These are phyloP conservation scores for sunflower (Helianthus annuus) DNA, from an alignment of 129 eudicot species.

Conservation along the genomic window DNA sequence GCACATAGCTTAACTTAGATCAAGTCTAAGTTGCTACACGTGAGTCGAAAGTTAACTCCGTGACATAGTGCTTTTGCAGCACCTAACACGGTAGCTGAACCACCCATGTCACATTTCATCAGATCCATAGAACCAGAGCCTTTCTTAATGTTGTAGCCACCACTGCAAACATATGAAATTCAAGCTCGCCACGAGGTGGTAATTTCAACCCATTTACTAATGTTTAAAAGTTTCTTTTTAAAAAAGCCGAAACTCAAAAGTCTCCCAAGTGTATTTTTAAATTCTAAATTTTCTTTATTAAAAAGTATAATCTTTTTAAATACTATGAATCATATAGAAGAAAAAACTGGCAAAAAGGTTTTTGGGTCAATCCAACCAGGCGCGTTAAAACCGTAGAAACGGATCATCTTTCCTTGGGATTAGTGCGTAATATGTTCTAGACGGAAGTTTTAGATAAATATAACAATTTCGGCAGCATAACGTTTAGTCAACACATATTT, in stretches of 20 bases:
- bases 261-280: not conserved
- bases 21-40: no score
- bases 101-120: constrained; percentile 99
- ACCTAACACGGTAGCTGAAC: constrained; percentile 95
- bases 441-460: no score
- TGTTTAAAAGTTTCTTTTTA: not conserved
- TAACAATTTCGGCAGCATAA: no score
- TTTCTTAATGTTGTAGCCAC: constrained; percentile 98
- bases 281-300: not conserved
- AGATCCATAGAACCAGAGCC: constrained; percentile 92
- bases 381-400: not conserved
- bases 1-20: no score
- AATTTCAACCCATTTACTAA: not conserved
- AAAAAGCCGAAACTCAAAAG: not conserved
- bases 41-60: no score
- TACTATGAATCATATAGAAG: not conserved
- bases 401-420: no score
- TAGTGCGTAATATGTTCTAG: no score
- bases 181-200: not conserved
- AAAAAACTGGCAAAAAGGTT: not conserved
- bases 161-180: constrained; percentile 46
- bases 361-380: not conserved
- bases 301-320: not conserved
- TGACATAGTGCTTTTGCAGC: constrained; percentile 82
- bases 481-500: no score